Evolutionary conservation across 2,329 filamentous ascomycete species (phyloP).

Genomic region (Penicillium thymicola): DNA sequence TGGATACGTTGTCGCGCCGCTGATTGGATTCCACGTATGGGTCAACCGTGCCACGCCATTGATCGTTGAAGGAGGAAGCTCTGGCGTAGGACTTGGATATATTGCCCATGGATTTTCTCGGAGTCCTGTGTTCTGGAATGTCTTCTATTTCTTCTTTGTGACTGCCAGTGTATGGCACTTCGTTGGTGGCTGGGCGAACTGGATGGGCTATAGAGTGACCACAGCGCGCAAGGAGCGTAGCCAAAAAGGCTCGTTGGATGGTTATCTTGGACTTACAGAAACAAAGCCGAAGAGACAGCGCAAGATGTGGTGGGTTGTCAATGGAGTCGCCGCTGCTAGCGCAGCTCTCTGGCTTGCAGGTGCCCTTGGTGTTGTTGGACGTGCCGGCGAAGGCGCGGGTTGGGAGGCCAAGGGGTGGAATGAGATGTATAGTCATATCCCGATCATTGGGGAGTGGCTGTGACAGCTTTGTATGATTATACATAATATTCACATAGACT

Average conservation of each 20-base stretch:
- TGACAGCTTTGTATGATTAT: conserved; percentile 23
- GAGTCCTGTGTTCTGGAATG: conserved; percentile 63
- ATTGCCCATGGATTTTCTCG: conserved; percentile 80
- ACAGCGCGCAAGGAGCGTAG: conserved; percentile 30
- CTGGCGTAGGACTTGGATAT: conserved; percentile 79
- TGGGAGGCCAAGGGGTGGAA: conserved; percentile 83
- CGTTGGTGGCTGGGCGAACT: conserved; percentile 81
- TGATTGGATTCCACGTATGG: conserved; percentile 68
- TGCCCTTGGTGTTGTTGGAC: conserved; percentile 72
- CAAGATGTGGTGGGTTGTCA: conserved; percentile 68
- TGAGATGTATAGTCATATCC: conserved; percentile 63
- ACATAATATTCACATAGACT: conserved; percentile 1
- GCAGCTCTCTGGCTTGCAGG: conserved; percentile 76
- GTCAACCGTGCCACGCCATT: conserved; percentile 75
- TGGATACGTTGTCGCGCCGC: conserved; percentile 66
- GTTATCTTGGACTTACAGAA: conserved; percentile 43
- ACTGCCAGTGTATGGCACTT: conserved; percentile 70
- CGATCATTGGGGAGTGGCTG: conserved; percentile 54
- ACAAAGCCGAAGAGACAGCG: conserved; percentile 54
- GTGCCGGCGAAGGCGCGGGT: conserved; percentile 65
- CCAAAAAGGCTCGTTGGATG: conserved; percentile 31
- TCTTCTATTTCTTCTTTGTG: conserved; percentile 68
- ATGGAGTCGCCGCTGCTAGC: conserved; percentile 58
- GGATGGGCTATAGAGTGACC: conserved; percentile 59
- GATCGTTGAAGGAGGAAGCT: conserved; percentile 74